Base-by-base conservation (phyloP, 306 rosid species). In the Datisca glomerata region DNA sequence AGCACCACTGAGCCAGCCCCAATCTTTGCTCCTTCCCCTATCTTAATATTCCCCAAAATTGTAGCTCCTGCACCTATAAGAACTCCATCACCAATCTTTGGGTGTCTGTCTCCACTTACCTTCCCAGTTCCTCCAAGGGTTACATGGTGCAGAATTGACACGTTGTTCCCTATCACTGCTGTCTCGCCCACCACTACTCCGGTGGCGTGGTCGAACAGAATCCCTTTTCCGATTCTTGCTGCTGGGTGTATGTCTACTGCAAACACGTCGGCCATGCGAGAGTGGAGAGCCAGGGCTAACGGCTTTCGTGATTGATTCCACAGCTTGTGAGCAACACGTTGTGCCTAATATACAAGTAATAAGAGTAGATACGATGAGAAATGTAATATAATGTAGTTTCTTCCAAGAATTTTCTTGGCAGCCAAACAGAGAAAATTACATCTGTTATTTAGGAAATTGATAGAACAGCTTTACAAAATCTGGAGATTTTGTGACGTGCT, bases 101-200 rank as follows among this genome's bases (percentile, higher is more conserved):
- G 95, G 52, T 89, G 98, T 41, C 98, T 32, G 62, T 89, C 93
- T 5, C 98, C 95, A 11, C 91, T 85, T 13, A 41, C 62, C 68
- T 84, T 89, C n/a, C 98, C 98, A 0, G 98, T 84, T 37, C 98
- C 98, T 23, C 98, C 95, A 2, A 89, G 60, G 0, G 98, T 89
- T 24, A 89, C 98, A 12, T 89, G 98, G 52, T 89, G 98, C 52
- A 89, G 71, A 23, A 89, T 89, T 0, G 95, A 89, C 28, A 89
- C 98, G 6, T 74, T 89, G 71, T 80, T 89, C 6, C 98, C 98
- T 0, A 89, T 89, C 68, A 89, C 95, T 0, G 93, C 95, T 31
- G 36, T 31, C 36, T 31, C 36, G n/a, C 36, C 36, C 3, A 31
- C 36, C 1, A 31, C 36, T 31, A 89, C 81, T 0, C 95, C 95